phyloP scores from a whole-genome alignment of 225 moss, liverwort and hornwort species.

The Sphagnum tenellum region DNA sequence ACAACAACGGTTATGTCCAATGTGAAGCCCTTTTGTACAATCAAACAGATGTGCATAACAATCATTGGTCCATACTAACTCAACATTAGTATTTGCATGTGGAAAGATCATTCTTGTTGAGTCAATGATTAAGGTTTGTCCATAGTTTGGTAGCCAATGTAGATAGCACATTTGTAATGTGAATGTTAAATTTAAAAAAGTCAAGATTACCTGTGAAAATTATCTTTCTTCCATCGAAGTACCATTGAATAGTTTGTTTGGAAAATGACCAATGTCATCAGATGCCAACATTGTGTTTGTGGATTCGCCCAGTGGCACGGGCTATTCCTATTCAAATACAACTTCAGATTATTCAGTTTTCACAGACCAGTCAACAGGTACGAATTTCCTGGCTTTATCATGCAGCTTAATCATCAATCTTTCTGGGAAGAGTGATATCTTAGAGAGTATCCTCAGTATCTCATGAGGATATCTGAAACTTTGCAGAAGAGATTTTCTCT shows the following conservation, averaged over 20 bases:
- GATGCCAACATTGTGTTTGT: constrained; percentile 21
- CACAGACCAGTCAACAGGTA: constrained; percentile 15
- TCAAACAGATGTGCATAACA: too few species aligned
- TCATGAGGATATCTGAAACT: not conserved
- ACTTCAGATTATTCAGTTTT: constrained; percentile 4
- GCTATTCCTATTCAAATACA: constrained; percentile 5
- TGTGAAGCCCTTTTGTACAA: too few species aligned
- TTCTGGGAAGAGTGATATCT: not conserved
- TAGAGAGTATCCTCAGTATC: not conserved
- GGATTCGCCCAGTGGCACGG: constrained; percentile 15
- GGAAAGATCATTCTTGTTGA: not conserved
- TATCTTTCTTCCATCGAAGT: too few species aligned
- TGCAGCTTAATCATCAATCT: too few species aligned
- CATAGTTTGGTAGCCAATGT: too few species aligned
- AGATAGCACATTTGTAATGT: too few species aligned
- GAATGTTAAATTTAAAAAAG: too few species aligned
- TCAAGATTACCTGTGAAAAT: too few species aligned
- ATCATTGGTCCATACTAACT: not conserved
- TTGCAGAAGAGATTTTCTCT: constrained; percentile 3
- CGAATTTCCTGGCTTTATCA: not conserved
- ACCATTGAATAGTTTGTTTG: too few species aligned
- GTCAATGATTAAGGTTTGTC: not conserved
- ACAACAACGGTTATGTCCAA: too few species aligned
- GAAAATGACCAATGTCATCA: not conserved
- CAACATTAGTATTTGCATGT: not conserved